Evolutionary conservation across 2,329 filamentous ascomycete genomes (phyloP).

Genomic region (Stemphylium lycopersici): DNA sequence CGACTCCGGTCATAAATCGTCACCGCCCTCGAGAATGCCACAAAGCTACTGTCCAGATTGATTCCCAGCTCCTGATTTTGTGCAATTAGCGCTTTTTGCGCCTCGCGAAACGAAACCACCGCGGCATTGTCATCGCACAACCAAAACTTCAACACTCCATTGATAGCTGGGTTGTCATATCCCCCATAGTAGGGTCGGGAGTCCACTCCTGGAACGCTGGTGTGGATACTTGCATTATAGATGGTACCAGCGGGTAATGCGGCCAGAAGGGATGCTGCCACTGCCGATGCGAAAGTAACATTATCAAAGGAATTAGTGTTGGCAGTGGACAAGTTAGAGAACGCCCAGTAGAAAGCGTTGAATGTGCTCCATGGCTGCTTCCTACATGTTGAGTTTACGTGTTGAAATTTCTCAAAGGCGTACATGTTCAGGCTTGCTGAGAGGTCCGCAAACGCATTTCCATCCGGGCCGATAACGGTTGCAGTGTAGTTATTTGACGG

Average conservation of each 20-base stretch:
- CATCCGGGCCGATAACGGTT: neutral
- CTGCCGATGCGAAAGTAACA: neutral
- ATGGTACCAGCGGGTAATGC: neutral
- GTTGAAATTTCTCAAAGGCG: neutral
- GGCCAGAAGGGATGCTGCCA: neutral
- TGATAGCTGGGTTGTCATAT: slow-evolving; percentile 4
- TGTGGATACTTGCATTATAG: neutral
- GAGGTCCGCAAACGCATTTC: neutral
- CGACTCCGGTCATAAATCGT: neutral
- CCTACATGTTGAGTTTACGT: neutral
- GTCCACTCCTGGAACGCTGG: neutral
- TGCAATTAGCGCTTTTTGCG: neutral
- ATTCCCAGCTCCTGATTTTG: neutral
- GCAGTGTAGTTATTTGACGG: neutral
- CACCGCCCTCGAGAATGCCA: neutral
- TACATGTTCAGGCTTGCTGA: neutral
- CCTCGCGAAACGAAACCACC: neutral
- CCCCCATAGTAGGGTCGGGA: slow-evolving; percentile 1
- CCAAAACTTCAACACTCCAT: slow-evolving; percentile 6
- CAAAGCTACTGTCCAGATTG: neutral
- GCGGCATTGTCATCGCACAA: neutral
- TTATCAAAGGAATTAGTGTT: neutral
- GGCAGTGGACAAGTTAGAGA: neutral
- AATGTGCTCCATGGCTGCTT: neutral
- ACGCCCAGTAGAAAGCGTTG: no score